phyloP scores from a whole-genome alignment of 1,284 basidiomycete species.

The Ustilago xerochloae region DNA sequence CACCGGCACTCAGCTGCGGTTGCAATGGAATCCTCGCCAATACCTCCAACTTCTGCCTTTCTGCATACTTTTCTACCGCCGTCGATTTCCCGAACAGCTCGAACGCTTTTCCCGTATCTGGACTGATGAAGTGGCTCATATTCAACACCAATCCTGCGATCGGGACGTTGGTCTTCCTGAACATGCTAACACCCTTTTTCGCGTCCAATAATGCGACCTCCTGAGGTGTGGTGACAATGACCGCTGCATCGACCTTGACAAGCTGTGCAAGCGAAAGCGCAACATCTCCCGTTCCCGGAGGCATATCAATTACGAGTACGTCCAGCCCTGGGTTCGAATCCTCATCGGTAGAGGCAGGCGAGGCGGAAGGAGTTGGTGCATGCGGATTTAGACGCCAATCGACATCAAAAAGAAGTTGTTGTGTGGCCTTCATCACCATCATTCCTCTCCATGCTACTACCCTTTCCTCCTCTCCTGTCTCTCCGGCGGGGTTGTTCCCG shows the following conservation, averaged over 20 bases:
- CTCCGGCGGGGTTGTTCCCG: conserved; percentile 4
- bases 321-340: conserved; percentile 73
- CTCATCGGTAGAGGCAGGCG: neutral
- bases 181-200: conserved; percentile 91
- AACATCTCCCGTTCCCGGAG: conserved; percentile 96
- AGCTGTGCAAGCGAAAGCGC: conserved; percentile 91
- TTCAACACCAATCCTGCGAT: conserved; percentile 90
- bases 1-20: conserved; percentile 78
- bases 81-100: conserved; percentile 82
- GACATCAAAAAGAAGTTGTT: conserved; percentile 94
- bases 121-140: conserved; percentile 88
- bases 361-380: conserved; percentile 7
- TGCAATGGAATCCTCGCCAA: conserved; percentile 89
- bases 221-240: conserved; percentile 89
- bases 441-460: conserved; percentile 91
- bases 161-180: conserved; percentile 87
- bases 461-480: conserved; percentile 11
- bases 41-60: conserved; percentile 75
- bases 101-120: conserved; percentile 78
- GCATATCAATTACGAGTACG: conserved; percentile 92
- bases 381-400: conserved; percentile 76
- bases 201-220: conserved; percentile 93
- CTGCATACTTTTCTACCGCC: conserved; percentile 76
- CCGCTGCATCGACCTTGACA: conserved; percentile 71
- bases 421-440: conserved; percentile 99